Evolutionary conservation across 768 basidiomycete genomes (phyloP).

Genomic region (Mycena epipterygia): DNA sequence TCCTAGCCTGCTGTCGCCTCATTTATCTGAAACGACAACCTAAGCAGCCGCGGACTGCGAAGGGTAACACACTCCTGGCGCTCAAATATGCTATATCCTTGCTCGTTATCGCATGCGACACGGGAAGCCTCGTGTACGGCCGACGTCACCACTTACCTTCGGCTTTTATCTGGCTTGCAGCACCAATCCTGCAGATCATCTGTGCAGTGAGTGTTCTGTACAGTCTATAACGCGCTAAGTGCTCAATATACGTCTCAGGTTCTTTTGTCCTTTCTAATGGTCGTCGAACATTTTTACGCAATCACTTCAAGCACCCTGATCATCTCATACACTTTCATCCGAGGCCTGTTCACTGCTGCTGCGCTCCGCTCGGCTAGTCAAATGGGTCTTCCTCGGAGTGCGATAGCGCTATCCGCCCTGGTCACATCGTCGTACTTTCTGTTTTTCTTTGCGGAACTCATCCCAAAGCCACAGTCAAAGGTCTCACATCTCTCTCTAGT

Average conservation of each 20-base stretch:
- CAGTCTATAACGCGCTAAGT: background rate
- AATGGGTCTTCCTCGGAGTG: background rate
- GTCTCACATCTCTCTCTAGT: background rate
- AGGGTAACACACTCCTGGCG: background rate
- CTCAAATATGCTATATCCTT: background rate
- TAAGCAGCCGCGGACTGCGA: background rate
- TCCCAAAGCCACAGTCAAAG: background rate
- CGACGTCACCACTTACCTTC: background rate
- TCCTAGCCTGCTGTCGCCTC: background rate
- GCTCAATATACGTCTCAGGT: background rate
- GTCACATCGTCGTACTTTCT: conserved; percentile 1
- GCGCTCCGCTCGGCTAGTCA: background rate
- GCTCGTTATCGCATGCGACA: background rate
- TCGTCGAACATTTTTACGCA: background rate
- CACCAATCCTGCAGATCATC: conserved; percentile 14
- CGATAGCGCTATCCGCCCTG: background rate
- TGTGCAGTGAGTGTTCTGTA: background rate
- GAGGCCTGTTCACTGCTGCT: conserved; percentile 2
- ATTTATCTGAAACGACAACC: background rate
- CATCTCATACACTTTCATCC: conserved; percentile 7
- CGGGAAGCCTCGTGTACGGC: background rate
- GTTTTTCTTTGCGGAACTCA: background rate
- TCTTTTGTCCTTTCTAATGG: background rate
- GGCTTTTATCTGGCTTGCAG: background rate
- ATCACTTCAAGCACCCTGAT: conserved; percentile 9